Percentiles rank a stretch among this genome's conserved stretches.
Evolutionary conservation across 2,329 filamentous ascomycete species (phyloP).

Genomic region (Cytospora schulzeri): DNA sequence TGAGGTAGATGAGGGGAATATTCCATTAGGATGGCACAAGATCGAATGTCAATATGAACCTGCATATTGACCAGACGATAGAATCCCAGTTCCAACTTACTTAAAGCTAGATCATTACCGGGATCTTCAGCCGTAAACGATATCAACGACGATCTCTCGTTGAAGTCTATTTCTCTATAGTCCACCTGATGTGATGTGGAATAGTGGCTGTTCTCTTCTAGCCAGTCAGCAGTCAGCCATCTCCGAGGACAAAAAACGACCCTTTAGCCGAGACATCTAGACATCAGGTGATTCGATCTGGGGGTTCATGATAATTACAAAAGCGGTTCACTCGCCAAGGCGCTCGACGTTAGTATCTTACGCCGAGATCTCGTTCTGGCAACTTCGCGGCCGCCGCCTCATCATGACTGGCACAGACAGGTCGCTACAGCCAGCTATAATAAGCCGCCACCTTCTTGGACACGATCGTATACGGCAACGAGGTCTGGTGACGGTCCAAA

Average conservation of each 20-base stretch:
- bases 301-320: neutral
- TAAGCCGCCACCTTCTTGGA: constrained; percentile 11
- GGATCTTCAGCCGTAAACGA: neutral
- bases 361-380: neutral
- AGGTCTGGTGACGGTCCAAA: neutral
- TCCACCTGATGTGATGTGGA: neutral
- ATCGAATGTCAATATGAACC: neutral
- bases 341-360: neutral
- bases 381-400: neutral
- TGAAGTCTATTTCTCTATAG: neutral
- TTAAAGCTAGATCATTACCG: neutral
- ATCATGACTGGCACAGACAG: neutral
- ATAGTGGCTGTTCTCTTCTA: neutral
- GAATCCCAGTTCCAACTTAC: neutral
- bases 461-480: neutral
- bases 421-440: constrained; percentile 3
- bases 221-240: neutral
- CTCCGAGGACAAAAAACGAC: no score
- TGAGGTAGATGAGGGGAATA: no score
- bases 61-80: neutral
- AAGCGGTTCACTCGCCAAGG: neutral
- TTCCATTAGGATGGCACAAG: no score
- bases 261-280: neutral
- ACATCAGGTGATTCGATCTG: constrained; percentile 4
- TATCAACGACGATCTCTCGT: constrained; percentile 3